phyloP scores from a whole-genome alignment of 257 asterid species.

The Ballota nigra region DNA sequence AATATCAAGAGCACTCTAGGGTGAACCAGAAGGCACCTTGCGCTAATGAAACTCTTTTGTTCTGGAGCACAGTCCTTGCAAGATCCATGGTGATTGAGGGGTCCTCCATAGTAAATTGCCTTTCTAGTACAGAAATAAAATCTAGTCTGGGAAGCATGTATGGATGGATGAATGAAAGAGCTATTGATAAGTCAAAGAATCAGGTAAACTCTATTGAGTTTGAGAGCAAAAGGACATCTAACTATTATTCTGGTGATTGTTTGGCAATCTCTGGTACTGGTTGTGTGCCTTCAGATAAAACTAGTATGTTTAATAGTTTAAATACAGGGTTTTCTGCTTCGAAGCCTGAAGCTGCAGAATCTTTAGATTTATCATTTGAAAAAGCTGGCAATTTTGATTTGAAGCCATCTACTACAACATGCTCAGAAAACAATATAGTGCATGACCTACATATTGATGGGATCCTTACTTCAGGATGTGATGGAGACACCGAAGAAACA shows the following conservation, averaged over 20 bases:
- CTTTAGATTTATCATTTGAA: slow-evolving; percentile 21
- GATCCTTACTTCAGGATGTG: too few species aligned
- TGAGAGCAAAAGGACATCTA: slow-evolving; percentile 27
- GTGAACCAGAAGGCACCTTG: slow-evolving; percentile 30
- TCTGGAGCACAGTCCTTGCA: slow-evolving; percentile 38
- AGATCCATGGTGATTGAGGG: slow-evolving; percentile 28
- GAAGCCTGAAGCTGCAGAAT: slow-evolving; percentile 25
- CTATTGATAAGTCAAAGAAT: slow-evolving; percentile 31
- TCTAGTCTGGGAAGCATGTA: slow-evolving; percentile 36
- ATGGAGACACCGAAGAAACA: slow-evolving; percentile 7
- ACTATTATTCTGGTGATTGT: background rate
- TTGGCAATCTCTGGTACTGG: slow-evolving; percentile 22
- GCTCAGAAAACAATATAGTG: slow-evolving; percentile 27
- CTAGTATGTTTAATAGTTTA: slow-evolving; percentile 20
- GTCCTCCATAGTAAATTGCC: slow-evolving; percentile 22
- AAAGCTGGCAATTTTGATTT: slow-evolving; percentile 26
- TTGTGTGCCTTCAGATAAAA: slow-evolving; percentile 21
- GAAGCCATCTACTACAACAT: slow-evolving; percentile 23
- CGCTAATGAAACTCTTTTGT: slow-evolving; percentile 24
- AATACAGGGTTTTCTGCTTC: slow-evolving; percentile 23
- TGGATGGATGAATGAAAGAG: slow-evolving; percentile 50
- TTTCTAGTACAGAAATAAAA: slow-evolving; percentile 24
- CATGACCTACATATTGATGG: background rate
- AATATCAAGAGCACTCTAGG: slow-evolving; percentile 34
- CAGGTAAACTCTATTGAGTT: slow-evolving; percentile 24